phyloP scores from a whole-genome alignment of 495 filamentous ascomycete species.

The Penicillium mononematosum region DNA sequence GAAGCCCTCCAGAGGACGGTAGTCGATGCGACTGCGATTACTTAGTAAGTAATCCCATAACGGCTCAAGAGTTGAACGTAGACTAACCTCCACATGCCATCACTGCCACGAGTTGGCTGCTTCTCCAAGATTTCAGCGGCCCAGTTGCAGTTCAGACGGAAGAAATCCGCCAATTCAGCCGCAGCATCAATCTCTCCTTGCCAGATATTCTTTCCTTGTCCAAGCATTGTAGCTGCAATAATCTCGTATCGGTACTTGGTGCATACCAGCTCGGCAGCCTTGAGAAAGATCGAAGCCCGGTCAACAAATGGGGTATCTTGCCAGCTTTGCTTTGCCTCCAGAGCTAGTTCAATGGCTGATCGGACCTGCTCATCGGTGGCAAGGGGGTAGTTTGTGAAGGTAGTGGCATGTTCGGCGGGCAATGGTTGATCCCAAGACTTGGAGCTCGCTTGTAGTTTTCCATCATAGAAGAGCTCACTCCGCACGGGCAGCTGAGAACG shows the following conservation, averaged over 20 bases:
- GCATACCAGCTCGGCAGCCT: conserved; percentile 85
- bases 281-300: conserved; percentile 87
- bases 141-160: conserved; percentile 77
- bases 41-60: conserved; percentile 3
- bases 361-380: conserved; percentile 68
- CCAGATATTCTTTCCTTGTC: conserved; percentile 97
- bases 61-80: neutral
- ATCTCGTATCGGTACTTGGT: conserved; percentile 91
- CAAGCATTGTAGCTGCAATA: conserved; percentile 91
- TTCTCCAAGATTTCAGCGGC: conserved; percentile 73
- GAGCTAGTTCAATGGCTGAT: conserved; percentile 73
- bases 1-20: conserved; percentile 81
- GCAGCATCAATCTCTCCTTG: conserved; percentile 96
- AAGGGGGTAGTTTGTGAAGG: conserved; percentile 72
- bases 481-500: conserved; percentile 47
- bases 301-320: conserved; percentile 81
- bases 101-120: conserved; percentile 59
- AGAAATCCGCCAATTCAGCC: conserved; percentile 87
- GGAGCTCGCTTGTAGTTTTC: conserved; percentile 44
- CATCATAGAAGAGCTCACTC: conserved; percentile 53
- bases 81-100: conserved; percentile 67
- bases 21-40: conserved; percentile 59
- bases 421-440: conserved; percentile 57
- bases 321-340: conserved; percentile 80
- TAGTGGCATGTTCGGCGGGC: conserved; percentile 66